Conservation (phyloP, 1,284 basidiomycete species). For the Ganoderma meredithae region DNA sequence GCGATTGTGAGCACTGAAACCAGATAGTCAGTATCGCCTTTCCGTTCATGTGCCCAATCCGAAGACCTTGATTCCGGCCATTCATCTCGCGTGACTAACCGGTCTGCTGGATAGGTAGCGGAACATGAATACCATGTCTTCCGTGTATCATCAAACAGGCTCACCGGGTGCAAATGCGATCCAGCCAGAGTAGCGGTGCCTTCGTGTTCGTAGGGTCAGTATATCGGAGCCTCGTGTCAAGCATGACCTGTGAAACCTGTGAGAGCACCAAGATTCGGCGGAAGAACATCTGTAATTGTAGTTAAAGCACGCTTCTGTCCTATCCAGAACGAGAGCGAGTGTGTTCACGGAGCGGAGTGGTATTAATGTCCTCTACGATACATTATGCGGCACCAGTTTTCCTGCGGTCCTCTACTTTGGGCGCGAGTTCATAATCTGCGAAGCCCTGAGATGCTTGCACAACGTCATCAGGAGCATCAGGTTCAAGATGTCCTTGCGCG, state of each 20-base stretch:
- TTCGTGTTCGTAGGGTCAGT: not conserved
- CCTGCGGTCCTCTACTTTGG: slow-evolving; percentile 41
- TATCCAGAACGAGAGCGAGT: not conserved
- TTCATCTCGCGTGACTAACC: not conserved
- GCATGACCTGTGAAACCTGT: not conserved
- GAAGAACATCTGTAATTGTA: not conserved
- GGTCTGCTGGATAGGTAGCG: not conserved
- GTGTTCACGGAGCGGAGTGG: slow-evolving; percentile 15
- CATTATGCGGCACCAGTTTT: slow-evolving; percentile 11
- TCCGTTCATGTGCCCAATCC: not conserved
- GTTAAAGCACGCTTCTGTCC: not conserved
- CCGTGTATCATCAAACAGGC: not conserved
- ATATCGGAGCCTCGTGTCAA: not conserved
- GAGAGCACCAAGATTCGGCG: not conserved
- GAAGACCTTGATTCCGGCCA: not conserved
- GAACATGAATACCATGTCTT: not conserved
- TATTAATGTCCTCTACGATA: slow-evolving; percentile 21
- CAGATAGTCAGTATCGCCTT: not conserved
- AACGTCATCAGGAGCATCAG: slow-evolving; percentile 82
- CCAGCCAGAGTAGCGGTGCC: not conserved
- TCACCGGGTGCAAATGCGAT: not conserved
- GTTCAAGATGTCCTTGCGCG: slow-evolving; percentile 81
- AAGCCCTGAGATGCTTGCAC: slow-evolving; percentile 84
- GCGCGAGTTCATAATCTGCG: slow-evolving; percentile 60
- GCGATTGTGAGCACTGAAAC: not conserved